Evolutionary conservation across 1,139 yeast genomes (phyloP), one percentile per base, ranked within the genome.

Genomic region (Yamadazyma oceani): DNA sequence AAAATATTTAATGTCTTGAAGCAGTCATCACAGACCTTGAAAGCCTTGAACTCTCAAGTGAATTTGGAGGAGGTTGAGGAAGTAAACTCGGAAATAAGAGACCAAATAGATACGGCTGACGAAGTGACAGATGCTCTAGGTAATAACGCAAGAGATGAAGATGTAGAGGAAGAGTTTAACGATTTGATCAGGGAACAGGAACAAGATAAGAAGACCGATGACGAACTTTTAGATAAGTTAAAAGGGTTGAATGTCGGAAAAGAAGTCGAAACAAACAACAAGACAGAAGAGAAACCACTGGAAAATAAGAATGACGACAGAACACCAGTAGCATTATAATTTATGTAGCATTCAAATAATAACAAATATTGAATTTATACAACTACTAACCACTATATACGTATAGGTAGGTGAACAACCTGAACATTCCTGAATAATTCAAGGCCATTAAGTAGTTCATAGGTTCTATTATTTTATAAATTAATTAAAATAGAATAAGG

Each of bases 71-170:
- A 64, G 13, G 36, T 69, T 4, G 63, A 61, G 12, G 55, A 64
- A 0, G 48, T 77, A 5, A 59, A 72, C 43, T 58, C 58, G 21
- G 74, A 70, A 13, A 48, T 78, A 4, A 66, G 67, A 17, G 73
- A 66, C 6, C 70, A 71, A 37, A 60, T 67, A 19, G 57, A 50
- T 1, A 55, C 56, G 11, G 51, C 62, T 4, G 62, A 66, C 34
- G 61, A 60, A 35, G 55, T 76, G 4, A 49, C 65, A 3, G 63
- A 66, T 3, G 62, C 66, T 1, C 49, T 78, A 38, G 43, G 46
- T 5, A 33, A 44, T 16, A 44, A 46, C 3, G 55, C 21, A 5
- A 47, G 39, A 12, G 63, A 63, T 16, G 60, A 53, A 11, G 70
- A 64, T 4, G 46, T 69, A 17, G 73, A 72, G 12, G 57, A 58